Percentiles rank a stretch among this genome's conserved stretches.
Evolutionary conservation across 2,329 filamentous ascomycete genomes (phyloP).

Genomic region (Kalaharituber pfeilii): DNA sequence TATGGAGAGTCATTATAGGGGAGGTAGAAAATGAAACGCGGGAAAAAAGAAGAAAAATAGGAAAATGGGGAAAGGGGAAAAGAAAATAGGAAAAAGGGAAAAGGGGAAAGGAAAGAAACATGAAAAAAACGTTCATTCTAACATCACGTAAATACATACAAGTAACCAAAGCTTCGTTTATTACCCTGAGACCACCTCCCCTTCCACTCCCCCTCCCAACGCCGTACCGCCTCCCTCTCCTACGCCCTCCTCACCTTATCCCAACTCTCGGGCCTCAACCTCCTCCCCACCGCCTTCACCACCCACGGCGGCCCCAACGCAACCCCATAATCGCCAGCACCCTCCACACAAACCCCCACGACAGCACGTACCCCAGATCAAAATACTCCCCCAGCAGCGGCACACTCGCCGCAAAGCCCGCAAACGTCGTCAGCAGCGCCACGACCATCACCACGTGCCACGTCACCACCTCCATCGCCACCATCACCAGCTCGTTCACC

Average conservation of each 20-base stretch:
- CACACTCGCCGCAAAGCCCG: slow-evolving; percentile 58
- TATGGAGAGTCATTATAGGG: too few relatives aligned
- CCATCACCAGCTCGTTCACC: slow-evolving; percentile 92
- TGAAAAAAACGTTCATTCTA: too few relatives aligned
- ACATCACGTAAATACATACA: too few relatives aligned
- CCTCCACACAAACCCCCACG: slow-evolving; percentile 72
- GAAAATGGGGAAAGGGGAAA: too few relatives aligned
- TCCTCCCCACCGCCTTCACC: slow-evolving; percentile 67
- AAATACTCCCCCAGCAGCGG: slow-evolving; percentile 85
- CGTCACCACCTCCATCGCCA: slow-evolving; percentile 86
- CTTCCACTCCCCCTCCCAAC: neutral
- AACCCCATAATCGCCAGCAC: slow-evolving; percentile 59
- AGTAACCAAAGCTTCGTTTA: too few relatives aligned
- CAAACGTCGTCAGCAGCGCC: neutral
- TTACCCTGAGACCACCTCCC: neutral
- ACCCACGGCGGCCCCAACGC: slow-evolving; percentile 74
- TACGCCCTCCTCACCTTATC: slow-evolving; percentile 68
- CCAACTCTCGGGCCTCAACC: slow-evolving; percentile 82
- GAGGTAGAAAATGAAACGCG: too few relatives aligned
- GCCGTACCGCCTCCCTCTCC: slow-evolving; percentile 7
- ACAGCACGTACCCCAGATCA: slow-evolving; percentile 63
- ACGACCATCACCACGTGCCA: slow-evolving; percentile 86
- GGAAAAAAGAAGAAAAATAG: too few relatives aligned
- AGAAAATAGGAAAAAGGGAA: too few relatives aligned
- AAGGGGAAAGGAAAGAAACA: too few relatives aligned